Conservation (phyloP, 2,329 filamentous ascomycete genomes). For the Penicillium sp. region DNA sequence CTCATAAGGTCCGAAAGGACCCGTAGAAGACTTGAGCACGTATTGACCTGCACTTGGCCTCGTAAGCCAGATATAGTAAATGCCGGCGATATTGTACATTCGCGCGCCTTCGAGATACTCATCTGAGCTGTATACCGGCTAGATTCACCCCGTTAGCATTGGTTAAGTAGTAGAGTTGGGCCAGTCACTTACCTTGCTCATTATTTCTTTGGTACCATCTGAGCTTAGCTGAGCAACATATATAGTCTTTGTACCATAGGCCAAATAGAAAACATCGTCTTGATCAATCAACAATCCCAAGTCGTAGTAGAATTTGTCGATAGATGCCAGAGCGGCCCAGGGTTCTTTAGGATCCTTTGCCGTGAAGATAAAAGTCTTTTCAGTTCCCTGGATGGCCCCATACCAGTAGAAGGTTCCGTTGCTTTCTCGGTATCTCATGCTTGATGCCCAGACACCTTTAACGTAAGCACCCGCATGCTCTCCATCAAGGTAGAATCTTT, state of each 20-base stretch:
- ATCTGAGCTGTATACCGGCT: no score
- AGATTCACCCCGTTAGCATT: no score
- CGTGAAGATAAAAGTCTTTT: not conserved
- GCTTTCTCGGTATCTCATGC: constrained; percentile 53
- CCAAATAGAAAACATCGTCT: not conserved
- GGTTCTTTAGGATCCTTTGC: not conserved
- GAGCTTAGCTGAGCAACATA: not conserved
- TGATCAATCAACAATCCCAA: not conserved
- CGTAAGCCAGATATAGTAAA: no score
- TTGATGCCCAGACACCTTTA: constrained; percentile 59
- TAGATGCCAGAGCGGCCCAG: not conserved
- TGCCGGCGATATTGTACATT: no score
- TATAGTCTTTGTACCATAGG: not conserved
- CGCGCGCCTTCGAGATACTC: no score
- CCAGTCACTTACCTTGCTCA: no score
- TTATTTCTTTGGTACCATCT: no score
- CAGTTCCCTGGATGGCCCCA: constrained; percentile 38
- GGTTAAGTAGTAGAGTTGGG: no score
- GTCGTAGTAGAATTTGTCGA: not conserved
- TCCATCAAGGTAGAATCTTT: constrained; percentile 52
- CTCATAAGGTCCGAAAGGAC: no score
- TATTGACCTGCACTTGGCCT: no score
- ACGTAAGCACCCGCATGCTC: constrained; percentile 48
- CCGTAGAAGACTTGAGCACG: no score
- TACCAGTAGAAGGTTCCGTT: constrained; percentile 58